Percentiles rank a stretch among this genome's conserved stretches.
Evolutionary conservation across 164 flowering plant species (phyloP).

Genomic region (Magnolia changhungtana): DNA sequence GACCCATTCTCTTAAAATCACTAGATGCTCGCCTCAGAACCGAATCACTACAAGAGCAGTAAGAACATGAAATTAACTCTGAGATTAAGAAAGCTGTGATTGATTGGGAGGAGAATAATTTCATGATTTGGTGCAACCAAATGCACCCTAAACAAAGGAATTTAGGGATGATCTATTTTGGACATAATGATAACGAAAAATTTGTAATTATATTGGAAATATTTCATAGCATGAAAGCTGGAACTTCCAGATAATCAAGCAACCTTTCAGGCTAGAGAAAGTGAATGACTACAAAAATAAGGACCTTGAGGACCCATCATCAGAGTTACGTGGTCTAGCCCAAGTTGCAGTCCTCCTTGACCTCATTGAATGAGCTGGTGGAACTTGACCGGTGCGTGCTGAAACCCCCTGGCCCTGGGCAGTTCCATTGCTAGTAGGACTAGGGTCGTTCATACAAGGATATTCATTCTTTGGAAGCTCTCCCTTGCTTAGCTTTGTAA

Average conservation of each 20-base stretch:
- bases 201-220: background rate
- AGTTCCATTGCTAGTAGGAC: constrained; percentile 48
- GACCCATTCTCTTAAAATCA: constrained; percentile 91
- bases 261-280: background rate
- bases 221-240: background rate
- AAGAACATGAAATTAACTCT: background rate
- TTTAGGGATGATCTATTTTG: too few species aligned
- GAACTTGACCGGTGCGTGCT: constrained; percentile 32
- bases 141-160: too few species aligned
- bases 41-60: constrained; percentile 63
- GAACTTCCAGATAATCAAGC: background rate
- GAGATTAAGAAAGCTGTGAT: background rate
- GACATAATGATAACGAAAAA: too few species aligned
- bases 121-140: too few species aligned
- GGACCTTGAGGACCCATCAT: constrained; percentile 92
- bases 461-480: constrained; percentile 81
- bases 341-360: constrained; percentile 88
- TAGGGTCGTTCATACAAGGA: constrained; percentile 85
- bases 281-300: background rate
- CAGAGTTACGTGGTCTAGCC: constrained; percentile 85
- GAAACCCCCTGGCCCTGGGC: constrained; percentile 34
- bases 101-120: too few species aligned
- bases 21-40: constrained; percentile 65
- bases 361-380: constrained; percentile 88
- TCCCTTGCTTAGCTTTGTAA: constrained; percentile 75